Evolutionary conservation across 768 basidiomycete species (phyloP), one percentile per base, ranked within the genome.

Genomic region (Trametes coccinea): DNA sequence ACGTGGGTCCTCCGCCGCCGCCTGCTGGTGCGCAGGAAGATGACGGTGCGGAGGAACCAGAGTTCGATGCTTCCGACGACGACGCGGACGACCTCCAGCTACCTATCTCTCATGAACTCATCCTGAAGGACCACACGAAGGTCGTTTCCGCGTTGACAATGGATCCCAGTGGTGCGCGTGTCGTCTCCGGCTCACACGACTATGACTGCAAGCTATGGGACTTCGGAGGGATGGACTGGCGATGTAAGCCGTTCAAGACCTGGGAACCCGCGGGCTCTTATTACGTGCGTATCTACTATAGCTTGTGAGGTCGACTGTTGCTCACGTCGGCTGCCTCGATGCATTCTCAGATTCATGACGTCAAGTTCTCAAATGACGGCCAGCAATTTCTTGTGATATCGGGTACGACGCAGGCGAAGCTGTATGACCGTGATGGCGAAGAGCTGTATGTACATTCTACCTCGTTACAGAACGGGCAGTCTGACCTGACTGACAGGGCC

Each of bases 141-240:
- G 93, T 97, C 55, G 87, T 98, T 17, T 93, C 95, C 27, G 94
- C 97, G 4, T 79, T 99, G 17, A 82, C 94, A 0, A 78, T 98
- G 49, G 97, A 99, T 75, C 92, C 95, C 6, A 92, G 95, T 22
- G 97, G 97, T 60, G 95, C 96, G 11, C 86, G 97, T 39, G 77
- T 99, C 33, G 76, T 92, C 16, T 91, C 93, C 8, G 97, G 97
- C 14, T 93, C 93, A 17, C 90, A 98, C 76, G 97, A 99, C 73
- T 98, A 98, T 71, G 97, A 99, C 75, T 88, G 90, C 75, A 98
- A 98, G 77, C 75, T 99, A 56, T 99, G 96, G 95, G 97, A 99
- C 75, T 98, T 98, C 75, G 96, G 96, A 67, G 97, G 97, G 14
- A 99, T 99, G 97, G 90, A 92, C 70, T 78, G 81, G 63, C 78